These are phyloP conservation scores for Paramecium sonneborni DNA, from an alignment of 73 alveolate genomes.

Conservation along the genomic window DNA sequence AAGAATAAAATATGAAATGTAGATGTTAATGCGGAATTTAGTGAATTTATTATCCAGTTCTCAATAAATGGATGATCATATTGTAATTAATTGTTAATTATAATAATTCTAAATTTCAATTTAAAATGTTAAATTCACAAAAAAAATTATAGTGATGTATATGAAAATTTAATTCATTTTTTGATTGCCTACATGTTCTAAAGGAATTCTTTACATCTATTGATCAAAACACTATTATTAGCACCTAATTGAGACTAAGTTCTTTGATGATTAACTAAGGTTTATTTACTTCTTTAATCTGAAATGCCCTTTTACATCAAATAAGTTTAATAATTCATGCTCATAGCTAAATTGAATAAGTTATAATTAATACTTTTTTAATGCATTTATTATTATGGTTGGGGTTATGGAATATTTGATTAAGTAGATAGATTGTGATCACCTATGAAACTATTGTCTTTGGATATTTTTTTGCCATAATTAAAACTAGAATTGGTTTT, in stretches of 20 bases:
- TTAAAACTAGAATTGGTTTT: neutral
- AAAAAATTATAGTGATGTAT: neutral
- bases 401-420: neutral
- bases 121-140: neutral
- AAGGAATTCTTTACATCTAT: neutral
- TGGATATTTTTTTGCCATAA: slow-evolving; percentile 4
- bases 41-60: neutral
- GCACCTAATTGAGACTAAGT: slow-evolving; percentile 20
- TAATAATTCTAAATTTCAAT: neutral
- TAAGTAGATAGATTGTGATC: neutral
- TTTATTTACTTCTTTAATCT: neutral
- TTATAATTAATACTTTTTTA: neutral
- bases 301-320: neutral
- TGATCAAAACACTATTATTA: neutral
- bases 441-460: slow-evolving; percentile 44
- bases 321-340: slow-evolving; percentile 1
- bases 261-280: slow-evolving; percentile 5
- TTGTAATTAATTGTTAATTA: neutral
- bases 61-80: neutral
- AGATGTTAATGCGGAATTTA: neutral
- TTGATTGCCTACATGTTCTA: neutral
- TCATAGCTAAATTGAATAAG: neutral
- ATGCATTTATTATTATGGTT: neutral
- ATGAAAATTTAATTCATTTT: neutral
- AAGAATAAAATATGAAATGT: neutral